Base-by-base conservation (phyloP, 2,329 filamentous ascomycete species). In the Trichoderma polysporum region DNA sequence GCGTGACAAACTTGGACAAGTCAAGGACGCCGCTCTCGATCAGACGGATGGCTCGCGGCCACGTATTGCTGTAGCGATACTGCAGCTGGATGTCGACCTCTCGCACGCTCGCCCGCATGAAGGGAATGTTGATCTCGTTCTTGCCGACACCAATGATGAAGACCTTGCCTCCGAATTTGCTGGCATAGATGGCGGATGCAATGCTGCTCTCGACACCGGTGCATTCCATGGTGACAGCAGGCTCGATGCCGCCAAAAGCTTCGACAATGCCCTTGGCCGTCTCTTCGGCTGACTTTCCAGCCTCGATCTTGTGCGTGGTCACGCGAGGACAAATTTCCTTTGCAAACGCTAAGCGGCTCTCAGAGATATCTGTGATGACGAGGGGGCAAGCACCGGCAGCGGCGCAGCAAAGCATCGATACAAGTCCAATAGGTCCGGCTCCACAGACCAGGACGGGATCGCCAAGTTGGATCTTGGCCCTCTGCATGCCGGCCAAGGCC, bases 21-120 rank as follows among this genome's bases (percentile, higher is more conserved):
- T 96, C 88, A 73, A 98, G 86, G 4, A 97, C 87, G 2, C 92
- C 92, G 76, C 90, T 93, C 83, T 93, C 88, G 41, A 98, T 86
- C 70, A 98, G 83, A 56, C 94, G 87, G 72, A 98, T 97, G 50
- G 95, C 94, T 69, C 92, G 88, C 37, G 94, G 95, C 94, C 94
- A 98, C 25, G 93, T 97, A 83, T 98, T 97, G 82, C 86, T 87
- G 83, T 98, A 98, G 69, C 95, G 88, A 83, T 98, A 98, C 83
- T 98, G 94, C 79, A 97, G 95, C 81, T 97, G 92, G 68, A 98
- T 84, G 80, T 98, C 94, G 73, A 98, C 91, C 82, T 98, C 95
- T 70, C 92, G 87, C 6, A 94, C 94, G 74, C 91, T 94, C 67
- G 94, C 86, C 60, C 93, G 84, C 94, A 97, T 97, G 79, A 98